These are phyloP conservation scores for Gymnopilus dilepis DNA, from an alignment of 768 basidiomycete species.

Conservation along the genomic window DNA sequence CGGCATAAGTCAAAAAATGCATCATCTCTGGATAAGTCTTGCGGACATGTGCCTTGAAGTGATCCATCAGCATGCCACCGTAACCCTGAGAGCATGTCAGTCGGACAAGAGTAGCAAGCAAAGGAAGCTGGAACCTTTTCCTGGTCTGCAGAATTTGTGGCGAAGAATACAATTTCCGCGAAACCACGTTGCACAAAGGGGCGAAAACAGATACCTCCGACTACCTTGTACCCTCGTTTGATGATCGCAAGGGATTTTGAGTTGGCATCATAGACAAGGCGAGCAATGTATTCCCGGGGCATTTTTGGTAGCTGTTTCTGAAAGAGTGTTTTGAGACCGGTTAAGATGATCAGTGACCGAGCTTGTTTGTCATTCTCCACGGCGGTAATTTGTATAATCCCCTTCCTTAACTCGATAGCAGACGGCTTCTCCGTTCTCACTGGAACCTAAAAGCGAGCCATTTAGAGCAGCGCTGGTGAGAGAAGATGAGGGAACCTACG, in stretches of 20 bases:
- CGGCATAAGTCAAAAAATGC: constrained; percentile 97
- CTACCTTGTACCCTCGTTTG: constrained; percentile 93
- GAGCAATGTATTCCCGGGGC: constrained; percentile 98
- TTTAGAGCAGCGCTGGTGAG: not conserved
- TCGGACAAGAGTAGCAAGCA: not conserved
- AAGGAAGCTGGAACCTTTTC: constrained; percentile 73
- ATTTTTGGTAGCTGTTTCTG: constrained; percentile 98
- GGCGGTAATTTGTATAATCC: constrained; percentile 82
- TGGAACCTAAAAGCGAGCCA: constrained; percentile 46
- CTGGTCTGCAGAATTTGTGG: constrained; percentile 95
- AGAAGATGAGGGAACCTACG: constrained; percentile 39
- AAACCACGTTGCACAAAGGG: constrained; percentile 95
- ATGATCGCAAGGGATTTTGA: constrained; percentile 95
- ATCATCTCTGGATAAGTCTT: constrained; percentile 84
- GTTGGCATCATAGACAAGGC: constrained; percentile 90
- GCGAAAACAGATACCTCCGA: constrained; percentile 96
- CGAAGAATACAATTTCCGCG: constrained; percentile 98
- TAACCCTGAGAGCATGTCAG: constrained; percentile 70
- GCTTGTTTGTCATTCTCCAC: constrained; percentile 84
- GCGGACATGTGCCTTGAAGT: constrained; percentile 93
- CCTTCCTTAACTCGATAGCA: constrained; percentile 76
- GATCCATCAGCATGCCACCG: constrained; percentile 97
- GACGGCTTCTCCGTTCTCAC: constrained; percentile 78
- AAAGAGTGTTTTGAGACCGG: constrained; percentile 95
- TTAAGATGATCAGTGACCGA: constrained; percentile 83